These are phyloP conservation scores for Dissophora globulifera DNA, from an alignment of 192 early-diverging fungal species.

Conservation along the genomic window DNA sequence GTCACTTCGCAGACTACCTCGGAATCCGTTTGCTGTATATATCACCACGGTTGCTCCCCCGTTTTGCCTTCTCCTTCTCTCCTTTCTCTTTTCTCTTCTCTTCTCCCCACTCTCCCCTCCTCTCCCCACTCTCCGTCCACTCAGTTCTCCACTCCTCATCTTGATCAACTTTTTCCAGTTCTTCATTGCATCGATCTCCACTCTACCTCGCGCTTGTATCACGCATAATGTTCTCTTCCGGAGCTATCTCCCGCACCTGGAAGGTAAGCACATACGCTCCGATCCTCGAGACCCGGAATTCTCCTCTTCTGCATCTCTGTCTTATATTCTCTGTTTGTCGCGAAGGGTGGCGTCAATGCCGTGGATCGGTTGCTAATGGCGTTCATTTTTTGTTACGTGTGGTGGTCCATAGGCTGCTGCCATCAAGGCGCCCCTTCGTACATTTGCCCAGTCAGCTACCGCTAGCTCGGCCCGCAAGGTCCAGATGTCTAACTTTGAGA, in stretches of 20 bases:
- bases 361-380: neutral
- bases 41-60: constrained; percentile 15
- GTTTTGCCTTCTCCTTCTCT: neutral
- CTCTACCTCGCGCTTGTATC: neutral
- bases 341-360: neutral
- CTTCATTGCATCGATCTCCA: constrained; percentile 7
- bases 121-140: constrained; percentile 2
- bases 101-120: constrained; percentile 4
- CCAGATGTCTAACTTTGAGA: constrained; percentile 91
- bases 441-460: constrained; percentile 66
- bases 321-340: neutral
- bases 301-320: neutral
- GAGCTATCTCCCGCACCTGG: constrained; percentile 53
- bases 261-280: constrained; percentile 47
- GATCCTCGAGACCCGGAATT: neutral
- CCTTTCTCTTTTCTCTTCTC: neutral
- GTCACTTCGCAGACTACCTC: constrained; percentile 1
- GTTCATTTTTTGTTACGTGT: neutral
- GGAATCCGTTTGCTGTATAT: constrained; percentile 26
- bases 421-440: constrained; percentile 57
- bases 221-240: constrained; percentile 50
- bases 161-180: neutral
- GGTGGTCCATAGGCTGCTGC: constrained; percentile 37
- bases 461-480: constrained; percentile 75
- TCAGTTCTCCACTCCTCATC: constrained; percentile 7